phyloP scores from a whole-genome alignment of 768 basidiomycete species.

The Melanogaster broomeanus region DNA sequence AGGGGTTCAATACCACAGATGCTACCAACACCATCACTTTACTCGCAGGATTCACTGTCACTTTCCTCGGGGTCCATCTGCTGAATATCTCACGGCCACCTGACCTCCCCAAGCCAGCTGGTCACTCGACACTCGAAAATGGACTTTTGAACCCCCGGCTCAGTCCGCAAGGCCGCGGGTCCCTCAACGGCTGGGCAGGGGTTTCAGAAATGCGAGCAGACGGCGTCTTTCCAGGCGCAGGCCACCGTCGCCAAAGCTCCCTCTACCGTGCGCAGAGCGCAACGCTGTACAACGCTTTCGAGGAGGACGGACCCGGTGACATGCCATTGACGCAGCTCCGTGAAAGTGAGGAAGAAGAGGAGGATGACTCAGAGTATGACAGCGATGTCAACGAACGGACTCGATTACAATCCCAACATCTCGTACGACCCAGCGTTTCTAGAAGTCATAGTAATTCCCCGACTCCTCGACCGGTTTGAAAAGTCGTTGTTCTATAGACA shows the following conservation, averaged over 20 bases:
- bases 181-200: slow-evolving; percentile 73
- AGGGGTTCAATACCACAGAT: slow-evolving; percentile 91
- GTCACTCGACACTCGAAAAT: slow-evolving; percentile 59
- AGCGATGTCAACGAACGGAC: slow-evolving; percentile 49
- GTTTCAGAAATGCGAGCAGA: slow-evolving; percentile 32
- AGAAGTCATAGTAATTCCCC: slow-evolving; percentile 61
- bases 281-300: slow-evolving; percentile 78
- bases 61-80: slow-evolving; percentile 96
- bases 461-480: slow-evolving; percentile 19
- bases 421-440: slow-evolving; percentile 36
- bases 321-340: slow-evolving; percentile 63
- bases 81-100: slow-evolving; percentile 77
- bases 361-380: slow-evolving; percentile 47
- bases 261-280: slow-evolving; percentile 64
- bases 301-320: slow-evolving; percentile 46
- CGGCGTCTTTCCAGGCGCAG: slow-evolving; percentile 27
- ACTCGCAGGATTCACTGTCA: slow-evolving; percentile 86
- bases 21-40: slow-evolving; percentile 84
- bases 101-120: slow-evolving; percentile 43
- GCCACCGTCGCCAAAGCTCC: slow-evolving; percentile 67
- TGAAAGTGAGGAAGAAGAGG: slow-evolving; percentile 65
- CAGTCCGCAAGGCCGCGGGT: slow-evolving; percentile 78
- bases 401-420: slow-evolving; percentile 29
- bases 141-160: slow-evolving; percentile 78
- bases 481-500: background rate